These are phyloP conservation scores for Pyrenula aspistea DNA, from an alignment of 495 filamentous ascomycete species.

Conservation along the genomic window DNA sequence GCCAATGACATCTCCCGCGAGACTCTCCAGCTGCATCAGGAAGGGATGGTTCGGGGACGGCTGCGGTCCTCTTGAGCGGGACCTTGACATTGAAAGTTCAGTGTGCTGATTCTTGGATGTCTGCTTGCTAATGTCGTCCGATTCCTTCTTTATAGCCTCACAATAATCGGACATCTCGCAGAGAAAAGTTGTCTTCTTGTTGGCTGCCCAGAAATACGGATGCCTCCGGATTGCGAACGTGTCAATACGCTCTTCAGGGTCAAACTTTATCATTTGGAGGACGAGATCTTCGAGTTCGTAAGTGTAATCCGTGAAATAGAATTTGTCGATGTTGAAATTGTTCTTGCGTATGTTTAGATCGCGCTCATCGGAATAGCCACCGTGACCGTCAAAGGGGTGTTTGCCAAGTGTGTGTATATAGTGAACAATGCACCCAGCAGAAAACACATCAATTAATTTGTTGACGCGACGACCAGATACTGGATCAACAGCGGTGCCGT, in stretches of 20 bases:
- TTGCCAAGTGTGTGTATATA: conserved; percentile 83
- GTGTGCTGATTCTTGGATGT: conserved; percentile 36
- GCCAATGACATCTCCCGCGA: conserved; percentile 38
- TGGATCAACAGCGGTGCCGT: conserved; percentile 47
- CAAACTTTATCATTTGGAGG: conserved; percentile 63
- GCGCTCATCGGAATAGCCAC: conserved; percentile 64
- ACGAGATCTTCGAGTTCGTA: conserved; percentile 82
- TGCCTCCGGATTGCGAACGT: conserved; percentile 71
- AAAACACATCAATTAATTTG: conserved; percentile 92
- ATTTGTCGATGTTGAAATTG: conserved; percentile 55
- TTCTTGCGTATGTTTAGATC: conserved; percentile 94
- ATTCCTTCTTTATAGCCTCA: conserved; percentile 28
- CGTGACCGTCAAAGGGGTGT: conserved; percentile 92
- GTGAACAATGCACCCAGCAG: conserved; percentile 88
- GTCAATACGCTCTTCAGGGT: conserved; percentile 59
- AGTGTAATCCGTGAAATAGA: conserved; percentile 68
- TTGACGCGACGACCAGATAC: conserved; percentile 73
- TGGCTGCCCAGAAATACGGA: conserved; percentile 89
- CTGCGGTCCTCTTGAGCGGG: background rate
- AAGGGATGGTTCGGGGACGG: conserved; percentile 56
- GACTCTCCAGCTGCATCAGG: conserved; percentile 51
- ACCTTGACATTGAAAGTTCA: conserved; percentile 26
- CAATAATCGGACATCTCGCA: conserved; percentile 92
- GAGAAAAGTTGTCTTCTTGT: conserved; percentile 80
- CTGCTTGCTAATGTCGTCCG: background rate